Base-by-base conservation (phyloP, 1,284 basidiomycete species). In the Pascua sp. region DNA sequence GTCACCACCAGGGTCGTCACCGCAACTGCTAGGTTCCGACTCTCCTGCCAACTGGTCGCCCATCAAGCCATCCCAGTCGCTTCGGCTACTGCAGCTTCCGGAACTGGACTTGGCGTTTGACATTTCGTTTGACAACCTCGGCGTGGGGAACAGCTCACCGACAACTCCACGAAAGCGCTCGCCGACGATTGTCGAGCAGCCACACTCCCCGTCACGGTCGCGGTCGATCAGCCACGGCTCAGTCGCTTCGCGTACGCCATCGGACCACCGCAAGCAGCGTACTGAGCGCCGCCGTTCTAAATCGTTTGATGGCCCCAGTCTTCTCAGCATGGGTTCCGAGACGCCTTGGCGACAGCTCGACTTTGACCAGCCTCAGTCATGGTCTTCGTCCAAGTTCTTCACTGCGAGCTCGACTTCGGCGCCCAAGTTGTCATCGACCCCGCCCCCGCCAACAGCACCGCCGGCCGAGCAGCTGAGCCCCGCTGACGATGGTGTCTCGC, bases 61-160 rank as follows among this genome's bases (percentile, higher is more conserved):
- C 11, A 39, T 32, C 18, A 18, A n/a, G 50, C 51, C 24, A 32
- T 32, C 24, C 24, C 24, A 67, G 7, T 69, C 71, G 5, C 58
- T 75, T 7, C 68, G 72, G 57, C 61, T 76, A 1, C 62, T 76
- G 10, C 64, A 70, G 39, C 61, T 77, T 13, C 76, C 76, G 0
- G 70, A 76, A n/a, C 64, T 78, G 13, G 75, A 78, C 55, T 64
- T 77, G 15, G 67, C 67, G 15, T 69, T 78, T 24, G 68, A 70
- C 51, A 65, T 69, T 24, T 56, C 59, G 11, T 73, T 77, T 41
- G 71, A 75, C 48, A 62, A 61, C 11, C 44, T 51, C 17, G 56
- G 47, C 36, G 39, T 17, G 32, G 37, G 56, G 36, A 46, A 44
- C 45, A 59, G 61, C 16, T 69, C 73, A 8, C 75, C 74, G 3